Conservation (phyloP, 2,329 filamentous ascomycete genomes). For the Fusarium oligoseptatum region DNA sequence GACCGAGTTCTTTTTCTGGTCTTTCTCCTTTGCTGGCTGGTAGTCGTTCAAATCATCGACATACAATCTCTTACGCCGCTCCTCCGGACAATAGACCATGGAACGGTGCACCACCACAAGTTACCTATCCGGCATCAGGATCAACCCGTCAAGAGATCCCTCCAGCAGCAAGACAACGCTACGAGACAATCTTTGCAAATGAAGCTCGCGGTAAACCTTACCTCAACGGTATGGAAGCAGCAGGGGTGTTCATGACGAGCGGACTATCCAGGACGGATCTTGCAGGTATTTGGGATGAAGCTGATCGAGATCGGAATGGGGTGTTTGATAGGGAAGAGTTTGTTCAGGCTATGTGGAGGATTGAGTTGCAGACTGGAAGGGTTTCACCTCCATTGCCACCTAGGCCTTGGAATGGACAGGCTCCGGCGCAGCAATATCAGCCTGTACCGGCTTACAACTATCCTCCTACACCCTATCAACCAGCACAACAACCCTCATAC, state of each 20-base stretch:
- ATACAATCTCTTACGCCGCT: background rate
- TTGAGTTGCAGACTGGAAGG: constrained; percentile 26
- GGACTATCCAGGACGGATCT: constrained; percentile 30
- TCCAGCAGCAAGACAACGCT: constrained; percentile 7
- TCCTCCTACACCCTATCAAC: background rate
- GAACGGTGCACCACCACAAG: background rate
- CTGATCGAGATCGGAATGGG: constrained; percentile 39
- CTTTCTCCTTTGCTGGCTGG: background rate
- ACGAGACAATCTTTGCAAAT: constrained; percentile 14
- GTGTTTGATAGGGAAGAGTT: constrained; percentile 41
- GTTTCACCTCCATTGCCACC: background rate
- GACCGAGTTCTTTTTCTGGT: constrained; percentile 7
- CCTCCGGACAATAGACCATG: background rate
- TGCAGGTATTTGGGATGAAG: constrained; percentile 41
- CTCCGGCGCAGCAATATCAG: background rate
- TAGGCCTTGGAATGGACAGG: background rate
- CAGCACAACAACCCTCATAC: background rate
- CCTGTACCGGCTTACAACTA: background rate
- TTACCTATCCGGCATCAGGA: background rate
- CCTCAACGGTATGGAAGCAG: constrained; percentile 38
- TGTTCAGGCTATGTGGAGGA: constrained; percentile 40
- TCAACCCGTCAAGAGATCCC: constrained; percentile 7
- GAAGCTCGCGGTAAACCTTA: constrained; percentile 19
- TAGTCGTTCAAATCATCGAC: background rate
- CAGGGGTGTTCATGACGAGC: constrained; percentile 34